These are phyloP conservation scores for Alternaria viburni DNA, from an alignment of 2,329 filamentous ascomycete species.

Conservation along the genomic window DNA sequence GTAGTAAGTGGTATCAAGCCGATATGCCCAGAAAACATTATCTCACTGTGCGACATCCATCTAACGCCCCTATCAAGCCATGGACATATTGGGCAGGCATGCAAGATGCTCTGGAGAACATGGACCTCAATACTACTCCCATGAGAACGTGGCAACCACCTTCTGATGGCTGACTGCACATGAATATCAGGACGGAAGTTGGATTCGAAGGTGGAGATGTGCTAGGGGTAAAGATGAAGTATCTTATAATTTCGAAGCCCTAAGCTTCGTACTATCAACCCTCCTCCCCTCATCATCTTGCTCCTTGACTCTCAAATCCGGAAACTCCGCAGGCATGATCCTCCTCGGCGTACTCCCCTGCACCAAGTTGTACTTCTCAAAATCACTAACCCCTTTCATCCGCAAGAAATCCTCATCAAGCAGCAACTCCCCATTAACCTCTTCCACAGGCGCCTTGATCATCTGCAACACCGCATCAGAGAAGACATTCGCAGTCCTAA, in stretches of 20 bases:
- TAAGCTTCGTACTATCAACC: constrained; percentile 65
- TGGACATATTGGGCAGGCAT: no score
- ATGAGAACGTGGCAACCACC: no score
- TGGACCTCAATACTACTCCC: no score
- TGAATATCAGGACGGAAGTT: no score
- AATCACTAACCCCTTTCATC: constrained; percentile 70
- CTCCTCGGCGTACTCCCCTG: constrained; percentile 68
- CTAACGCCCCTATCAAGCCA: no score
- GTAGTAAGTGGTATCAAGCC: no score
- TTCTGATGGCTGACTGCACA: no score
- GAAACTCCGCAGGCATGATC: constrained; percentile 77
- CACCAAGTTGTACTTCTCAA: constrained; percentile 74
- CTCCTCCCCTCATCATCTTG: constrained; percentile 80
- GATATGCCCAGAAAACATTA: no score
- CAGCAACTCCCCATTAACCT: constrained; percentile 74
- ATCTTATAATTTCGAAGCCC: constrained; percentile 27
- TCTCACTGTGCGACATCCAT: no score
- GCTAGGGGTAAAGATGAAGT: no score
- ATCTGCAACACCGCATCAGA: constrained; percentile 80
- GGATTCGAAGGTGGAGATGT: no score
- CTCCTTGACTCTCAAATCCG: constrained; percentile 74
- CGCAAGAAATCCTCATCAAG: constrained; percentile 84
- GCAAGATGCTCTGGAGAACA: no score
- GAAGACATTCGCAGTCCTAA: constrained; percentile 75
- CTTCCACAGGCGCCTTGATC: constrained; percentile 62